Conservation (phyloP, 163 green algal species). For the Chlorella variabilis region DNA sequence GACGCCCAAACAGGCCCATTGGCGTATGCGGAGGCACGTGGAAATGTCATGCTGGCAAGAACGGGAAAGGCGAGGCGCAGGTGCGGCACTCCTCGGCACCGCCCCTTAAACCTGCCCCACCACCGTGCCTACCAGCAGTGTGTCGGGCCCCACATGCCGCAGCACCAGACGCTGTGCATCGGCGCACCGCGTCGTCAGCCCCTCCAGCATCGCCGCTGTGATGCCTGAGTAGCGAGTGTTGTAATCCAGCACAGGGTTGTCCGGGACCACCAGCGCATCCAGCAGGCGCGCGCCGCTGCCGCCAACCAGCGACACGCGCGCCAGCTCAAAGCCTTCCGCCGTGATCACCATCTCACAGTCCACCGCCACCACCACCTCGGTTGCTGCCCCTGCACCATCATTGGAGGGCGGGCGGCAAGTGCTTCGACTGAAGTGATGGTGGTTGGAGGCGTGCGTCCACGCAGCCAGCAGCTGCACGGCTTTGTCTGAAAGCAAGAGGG, state of each 20-base stretch:
- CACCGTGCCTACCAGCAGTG: conserved; percentile 34
- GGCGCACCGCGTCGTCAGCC: conserved; percentile 59
- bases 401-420: too few species aligned
- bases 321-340: conserved; percentile 76
- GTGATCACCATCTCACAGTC: conserved; percentile 95
- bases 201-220: conserved; percentile 74
- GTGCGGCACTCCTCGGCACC: not conserved
- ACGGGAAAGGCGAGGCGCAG: not conserved
- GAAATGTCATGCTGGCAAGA: too few species aligned
- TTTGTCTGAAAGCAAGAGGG: too few species aligned
- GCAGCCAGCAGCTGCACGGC: too few species aligned
- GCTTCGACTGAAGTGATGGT: too few species aligned
- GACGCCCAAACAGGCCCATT: too few species aligned
- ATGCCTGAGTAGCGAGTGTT: conserved; percentile 90
- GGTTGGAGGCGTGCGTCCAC: too few species aligned
- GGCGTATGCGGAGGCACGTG: too few species aligned
- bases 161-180: conserved; percentile 69
- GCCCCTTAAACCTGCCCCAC: too few species aligned
- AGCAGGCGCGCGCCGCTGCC: conserved; percentile 72
- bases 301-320: conserved; percentile 79
- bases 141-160: conserved; percentile 32
- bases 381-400: too few species aligned
- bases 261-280: conserved; percentile 87
- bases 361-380: conserved; percentile 55
- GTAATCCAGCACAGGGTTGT: conserved; percentile 88